phyloP scores from a whole-genome alignment of 1,284 basidiomycete genomes.

The Ustilago cynodontis region DNA sequence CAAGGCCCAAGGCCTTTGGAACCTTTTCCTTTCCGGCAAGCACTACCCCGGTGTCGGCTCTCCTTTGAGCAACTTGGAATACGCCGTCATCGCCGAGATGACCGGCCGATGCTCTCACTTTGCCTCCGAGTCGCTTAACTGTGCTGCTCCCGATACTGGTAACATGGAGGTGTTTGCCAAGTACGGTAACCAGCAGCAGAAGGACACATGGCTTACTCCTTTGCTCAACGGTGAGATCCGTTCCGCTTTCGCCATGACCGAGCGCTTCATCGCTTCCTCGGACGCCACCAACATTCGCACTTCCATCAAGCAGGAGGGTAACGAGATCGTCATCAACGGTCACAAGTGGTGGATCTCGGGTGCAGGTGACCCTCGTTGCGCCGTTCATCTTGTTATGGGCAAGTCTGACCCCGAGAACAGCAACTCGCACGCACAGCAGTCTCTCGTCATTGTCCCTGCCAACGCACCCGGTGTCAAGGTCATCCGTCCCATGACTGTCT shows the following conservation, averaged over 20 bases:
- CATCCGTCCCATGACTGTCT: conserved; percentile 88
- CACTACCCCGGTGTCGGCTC: conserved; percentile 86
- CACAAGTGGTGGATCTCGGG: conserved; percentile 99
- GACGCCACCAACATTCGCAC: conserved; percentile 96
- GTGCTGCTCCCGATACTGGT: conserved; percentile 93
- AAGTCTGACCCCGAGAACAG: conserved; percentile 84
- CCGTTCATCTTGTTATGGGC: conserved; percentile 92
- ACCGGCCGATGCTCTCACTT: conserved; percentile 85
- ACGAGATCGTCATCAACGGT: conserved; percentile 92
- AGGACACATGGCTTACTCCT: conserved; percentile 88
- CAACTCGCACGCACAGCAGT: conserved; percentile 84
- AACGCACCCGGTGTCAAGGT: conserved; percentile 88
- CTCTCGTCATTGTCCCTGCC: conserved; percentile 91
- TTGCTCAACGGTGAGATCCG: conserved; percentile 92
- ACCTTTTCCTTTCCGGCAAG: conserved; percentile 91
- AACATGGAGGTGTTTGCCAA: conserved; percentile 88
- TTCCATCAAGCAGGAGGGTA: conserved; percentile 84
- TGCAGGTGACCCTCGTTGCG: conserved; percentile 91
- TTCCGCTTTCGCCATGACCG: conserved; percentile 74
- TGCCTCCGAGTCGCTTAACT: conserved; percentile 88
- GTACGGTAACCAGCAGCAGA: conserved; percentile 89
- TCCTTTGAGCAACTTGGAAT: conserved; percentile 94
- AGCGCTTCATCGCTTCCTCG: conserved; percentile 79
- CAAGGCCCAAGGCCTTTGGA: conserved; percentile 90
- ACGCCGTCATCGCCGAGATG: conserved; percentile 95